Conservation (phyloP, 768 basidiomycete genomes). For the Trametes coccinea region DNA sequence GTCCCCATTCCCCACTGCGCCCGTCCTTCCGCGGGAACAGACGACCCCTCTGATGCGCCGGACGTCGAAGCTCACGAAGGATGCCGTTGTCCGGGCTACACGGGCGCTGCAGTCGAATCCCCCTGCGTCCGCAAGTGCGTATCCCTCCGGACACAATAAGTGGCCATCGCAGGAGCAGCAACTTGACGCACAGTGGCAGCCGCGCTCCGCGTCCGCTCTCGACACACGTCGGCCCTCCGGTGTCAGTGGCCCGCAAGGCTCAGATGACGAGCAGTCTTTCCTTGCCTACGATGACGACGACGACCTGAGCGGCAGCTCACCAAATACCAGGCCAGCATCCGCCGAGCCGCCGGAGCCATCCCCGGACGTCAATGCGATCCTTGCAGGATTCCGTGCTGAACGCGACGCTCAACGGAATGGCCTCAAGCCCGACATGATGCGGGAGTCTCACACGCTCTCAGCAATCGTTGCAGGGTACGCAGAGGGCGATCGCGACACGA, state of each 20-base stretch:
- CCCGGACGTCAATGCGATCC: slow-evolving; percentile 17
- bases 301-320: slow-evolving; percentile 12
- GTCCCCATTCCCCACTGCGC: slow-evolving; percentile 24
- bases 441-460: slow-evolving; percentile 17
- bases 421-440: not conserved
- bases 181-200: slow-evolving; percentile 27
- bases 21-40: slow-evolving; percentile 31
- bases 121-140: slow-evolving; percentile 16
- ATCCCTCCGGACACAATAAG: slow-evolving; percentile 16
- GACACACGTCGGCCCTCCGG: slow-evolving; percentile 8
- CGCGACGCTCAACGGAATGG: not conserved
- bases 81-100: slow-evolving; percentile 10
- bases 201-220: slow-evolving; percentile 26
- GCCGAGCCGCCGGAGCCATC: slow-evolving; percentile 15
- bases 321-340: slow-evolving; percentile 7
- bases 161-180: slow-evolving; percentile 17
- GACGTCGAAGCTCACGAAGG: slow-evolving; percentile 21
- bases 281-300: slow-evolving; percentile 22
- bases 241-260: not conserved
- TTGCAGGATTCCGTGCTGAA: slow-evolving; percentile 13
- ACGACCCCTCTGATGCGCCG: slow-evolving; percentile 25
- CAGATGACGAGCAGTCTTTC: slow-evolving; percentile 12
- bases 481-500: slow-evolving; percentile 11
- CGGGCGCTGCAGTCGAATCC: not conserved
- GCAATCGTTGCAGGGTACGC: slow-evolving; percentile 20